Base-by-base conservation (phyloP, 2,329 filamentous ascomycete species). In the Monosporascus sp. region DNA sequence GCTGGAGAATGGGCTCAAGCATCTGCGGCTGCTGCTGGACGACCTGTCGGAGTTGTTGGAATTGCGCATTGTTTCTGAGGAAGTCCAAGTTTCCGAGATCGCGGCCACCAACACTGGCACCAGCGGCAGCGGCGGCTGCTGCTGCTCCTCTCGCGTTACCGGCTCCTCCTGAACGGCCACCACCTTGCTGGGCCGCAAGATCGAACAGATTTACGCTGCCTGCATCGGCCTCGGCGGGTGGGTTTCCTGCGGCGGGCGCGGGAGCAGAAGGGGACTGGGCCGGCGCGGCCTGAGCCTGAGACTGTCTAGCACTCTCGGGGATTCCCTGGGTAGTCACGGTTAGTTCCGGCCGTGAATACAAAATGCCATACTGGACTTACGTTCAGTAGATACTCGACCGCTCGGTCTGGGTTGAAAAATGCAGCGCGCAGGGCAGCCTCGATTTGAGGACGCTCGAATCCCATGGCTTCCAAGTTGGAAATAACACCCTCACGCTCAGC, bases 21-120 rank as follows among this genome's bases (percentile, higher is more conserved):
- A 99, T 99, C 70, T 94, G 89, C 18, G 94, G 94, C 70, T 97
- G 90, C 71, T 97, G 92, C 74, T 99, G 94, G 45, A 99, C 93
- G 22, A 99, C 87, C 74, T 97, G 92, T 58, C 94, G 88, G 55
- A 99, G 83, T 74, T 99, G 94, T 74, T 97, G 94, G 75, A 99
- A 99, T 72, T 97, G 93, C 24, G 92, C 87, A 70, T 97, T 97
- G 72, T 92, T 90, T 66, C 94, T 87, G 52, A 99, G 78, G 70
- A 96, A 97, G 60, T 97, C 93, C 54, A 99, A 83, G 66, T 92
- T 95, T 25, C 87, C 88, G 25, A 89, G 75, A 51, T 67, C 72
- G 20, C 69, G 72, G 18, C 64, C 70, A 34, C 65, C 73, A 48
- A 70, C 79, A 45, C 64, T 72, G 38, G 72, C 78, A 36, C 75